Evolutionary conservation across 2,329 filamentous ascomycete species (phyloP), one percentile per base, ranked within the genome.

Genomic region (Aspergillus sclerotialis): DNA sequence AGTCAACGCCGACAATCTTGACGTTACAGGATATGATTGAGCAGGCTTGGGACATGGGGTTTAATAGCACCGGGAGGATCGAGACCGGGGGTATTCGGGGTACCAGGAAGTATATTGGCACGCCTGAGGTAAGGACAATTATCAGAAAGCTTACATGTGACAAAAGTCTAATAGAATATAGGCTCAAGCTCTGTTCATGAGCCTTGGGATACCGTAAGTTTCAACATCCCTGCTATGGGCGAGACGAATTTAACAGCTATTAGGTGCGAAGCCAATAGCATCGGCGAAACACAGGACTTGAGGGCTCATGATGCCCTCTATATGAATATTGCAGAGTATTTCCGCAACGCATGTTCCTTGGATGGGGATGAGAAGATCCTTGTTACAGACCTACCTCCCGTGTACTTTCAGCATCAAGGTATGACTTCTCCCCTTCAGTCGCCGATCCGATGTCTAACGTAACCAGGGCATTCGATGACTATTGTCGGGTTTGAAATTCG

Each of bases 41-140:
- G 59, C 64, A 68, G 11, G 90, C 88, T 0, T 96, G 90, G 90
- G 85, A 94, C 51, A 72, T 71, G 53, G 88, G 84, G 1, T 86
- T 92, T 55, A 92, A 93, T 49, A 56, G 74, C 3, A 72, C 78
- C 28, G 86, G 84, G 3, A 75, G 85, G 21, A 55, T 76, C 2
- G 87, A 96, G 60, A 95, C 89, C 1, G 90, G 90, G 2, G 87
- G 88, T 1, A 84, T 96, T 43, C 77, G 70, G 43, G 81, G 81
- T n/a, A 94, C 89, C 0, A 77, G 92, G 40, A 96, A 95, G 59
- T 96, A 92, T 54, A 96, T 96, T 48, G 90, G 90, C 11, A 95
- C 90, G 1, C 80, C 86, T 7, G 90, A 96, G 69, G 84, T 85
- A 67, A 46, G 56, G 42, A 7, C 28, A 18, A 8, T 27, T 29